Evolutionary conservation across 352 stramenopile genomes (phyloP).

Genomic region (Globisporangium irregulare): DNA sequence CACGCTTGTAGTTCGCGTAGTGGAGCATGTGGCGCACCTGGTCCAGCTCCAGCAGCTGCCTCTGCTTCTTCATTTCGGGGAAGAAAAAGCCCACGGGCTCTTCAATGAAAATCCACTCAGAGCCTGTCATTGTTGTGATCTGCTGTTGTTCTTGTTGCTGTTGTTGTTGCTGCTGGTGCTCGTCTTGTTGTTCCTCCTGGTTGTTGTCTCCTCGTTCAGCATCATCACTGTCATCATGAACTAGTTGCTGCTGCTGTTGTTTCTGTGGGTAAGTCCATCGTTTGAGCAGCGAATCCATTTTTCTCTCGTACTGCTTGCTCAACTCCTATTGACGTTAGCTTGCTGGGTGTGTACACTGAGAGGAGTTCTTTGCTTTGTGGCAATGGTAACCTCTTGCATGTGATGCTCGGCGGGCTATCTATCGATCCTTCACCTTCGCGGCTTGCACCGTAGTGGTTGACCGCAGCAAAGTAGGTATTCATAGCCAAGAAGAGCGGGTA

Average conservation of each 20-base stretch:
- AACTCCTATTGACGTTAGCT: background rate
- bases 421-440: background rate
- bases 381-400: background rate
- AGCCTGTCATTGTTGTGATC: conserved; percentile 17
- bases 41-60: conserved; percentile 51
- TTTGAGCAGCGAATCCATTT: conserved; percentile 1
- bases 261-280: background rate
- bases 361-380: background rate
- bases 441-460: background rate
- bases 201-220: conserved; percentile 16
- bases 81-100: conserved; percentile 51
- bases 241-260: background rate
- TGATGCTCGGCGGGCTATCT: background rate
- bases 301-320: background rate
- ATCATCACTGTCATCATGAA: conserved; percentile 7
- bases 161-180: background rate
- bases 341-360: background rate
- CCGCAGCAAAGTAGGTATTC: background rate
- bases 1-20: conserved; percentile 48
- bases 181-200: conserved; percentile 13
- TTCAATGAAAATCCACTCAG: conserved; percentile 62
- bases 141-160: conserved; percentile 16
- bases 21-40: conserved; percentile 57
- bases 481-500: too few species aligned
- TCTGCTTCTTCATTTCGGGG: conserved; percentile 35